Conservation (phyloP, 2,329 filamentous ascomycete genomes). For the Fusarium sp. region DNA sequence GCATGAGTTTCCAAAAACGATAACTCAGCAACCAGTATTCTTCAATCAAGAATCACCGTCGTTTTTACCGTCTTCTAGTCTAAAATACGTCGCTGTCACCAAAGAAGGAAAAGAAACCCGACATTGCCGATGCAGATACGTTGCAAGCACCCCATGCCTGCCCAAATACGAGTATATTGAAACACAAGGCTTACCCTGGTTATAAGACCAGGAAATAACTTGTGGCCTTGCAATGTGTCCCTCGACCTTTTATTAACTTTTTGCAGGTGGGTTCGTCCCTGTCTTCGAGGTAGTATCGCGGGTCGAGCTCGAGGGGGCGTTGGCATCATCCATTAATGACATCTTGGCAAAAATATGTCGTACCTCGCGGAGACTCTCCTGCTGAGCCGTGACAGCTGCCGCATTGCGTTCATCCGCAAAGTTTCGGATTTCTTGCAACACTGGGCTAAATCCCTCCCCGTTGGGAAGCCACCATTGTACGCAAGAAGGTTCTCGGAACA, state of each 20-base stretch:
- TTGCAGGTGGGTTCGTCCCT: neutral
- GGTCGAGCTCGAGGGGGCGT: conserved; percentile 16
- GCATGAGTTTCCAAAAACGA: neutral
- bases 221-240: neutral
- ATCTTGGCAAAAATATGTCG: conserved; percentile 77
- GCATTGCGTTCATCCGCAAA: conserved; percentile 83
- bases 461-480: conserved; percentile 91
- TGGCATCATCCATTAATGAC: conserved; percentile 46
- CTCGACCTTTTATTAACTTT: neutral
- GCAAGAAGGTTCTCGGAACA: conserved; percentile 78
- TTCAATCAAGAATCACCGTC: neutral
- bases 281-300: neutral
- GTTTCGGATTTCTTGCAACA: conserved; percentile 80
- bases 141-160: neutral
- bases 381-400: conserved; percentile 65
- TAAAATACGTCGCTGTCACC: neutral
- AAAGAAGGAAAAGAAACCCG: neutral
- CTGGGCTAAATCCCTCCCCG: conserved; percentile 77
- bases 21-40: neutral
- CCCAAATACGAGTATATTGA: neutral
- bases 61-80: neutral
- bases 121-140: neutral
- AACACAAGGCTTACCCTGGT: neutral
- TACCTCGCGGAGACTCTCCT: conserved; percentile 78
- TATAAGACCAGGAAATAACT: no score